Evolutionary conservation across 805 yeast genomes (phyloP), one percentile per base, ranked within the genome.

Genomic region (Starmerella geochares): DNA sequence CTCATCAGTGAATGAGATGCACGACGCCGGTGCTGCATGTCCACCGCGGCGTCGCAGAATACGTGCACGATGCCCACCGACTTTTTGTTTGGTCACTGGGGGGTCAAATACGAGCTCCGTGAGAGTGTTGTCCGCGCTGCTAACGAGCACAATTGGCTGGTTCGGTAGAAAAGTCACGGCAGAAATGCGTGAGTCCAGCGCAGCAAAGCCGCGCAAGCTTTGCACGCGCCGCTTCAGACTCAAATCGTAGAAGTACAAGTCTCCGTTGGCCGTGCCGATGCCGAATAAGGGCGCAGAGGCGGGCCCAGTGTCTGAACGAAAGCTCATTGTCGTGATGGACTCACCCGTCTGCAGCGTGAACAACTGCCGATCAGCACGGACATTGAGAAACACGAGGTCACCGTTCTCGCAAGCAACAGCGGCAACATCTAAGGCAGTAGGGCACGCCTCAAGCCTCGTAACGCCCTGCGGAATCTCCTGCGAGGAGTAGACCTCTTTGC

Each of bases 61-160:
- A 62, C 98, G 80, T 38, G 98, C 97, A 2, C 56, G 44, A 29
- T 57, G 59, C 2, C 44, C 49, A 1, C 96, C 95, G 11, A 87
- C 78, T 4, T 84, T 81, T 28, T 86, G 78, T 1, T 81, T 77
- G 4, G 81, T 67, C 46, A 88, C 69, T 1, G 92, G 78, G 2
- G 96, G 96, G 67, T 92, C 98, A 67, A 92, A 92, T 0, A 87
- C 96, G 58, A 73, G 84, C 66, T 92, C 97, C 60, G 85, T 85
- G 58, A 92, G 71, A 33, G 79, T 78, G 66, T 92, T 92, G 64
- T 94, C 97, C 31, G 84, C 90, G 57, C 97, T 97, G 39, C 82
- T 79, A 2, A 96, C 83, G 13, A 92, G 81, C 16, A 87, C 69
- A 19, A 94, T 80, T 0, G 98, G 88, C 67, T 90, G 97, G 3